Conservation (phyloP, 257 asterid genomes). For the Gentiana dahurica region DNA sequence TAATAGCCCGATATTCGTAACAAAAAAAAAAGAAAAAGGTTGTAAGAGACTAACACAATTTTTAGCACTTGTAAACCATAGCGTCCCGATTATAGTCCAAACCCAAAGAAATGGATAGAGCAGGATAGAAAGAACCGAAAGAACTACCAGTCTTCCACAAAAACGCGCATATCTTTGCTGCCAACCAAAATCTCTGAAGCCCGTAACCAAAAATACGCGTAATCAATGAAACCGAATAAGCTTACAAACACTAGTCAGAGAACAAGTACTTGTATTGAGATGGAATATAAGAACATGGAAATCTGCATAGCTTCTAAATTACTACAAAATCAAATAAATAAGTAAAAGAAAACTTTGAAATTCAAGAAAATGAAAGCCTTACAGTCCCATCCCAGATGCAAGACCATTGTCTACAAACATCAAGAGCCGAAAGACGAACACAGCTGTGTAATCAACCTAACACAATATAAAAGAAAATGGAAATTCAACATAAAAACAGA, state of each 20-base stretch:
- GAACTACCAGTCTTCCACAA: constrained; percentile 76
- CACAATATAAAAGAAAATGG: constrained; percentile 1
- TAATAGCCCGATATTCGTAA: neutral
- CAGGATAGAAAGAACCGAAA: constrained; percentile 58
- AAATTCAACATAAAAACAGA: neutral
- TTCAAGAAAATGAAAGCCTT: constrained; percentile 23
- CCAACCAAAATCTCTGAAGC: constrained; percentile 83
- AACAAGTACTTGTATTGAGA: too few relatives aligned
- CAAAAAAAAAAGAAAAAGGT: neutral
- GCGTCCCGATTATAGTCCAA: constrained; percentile 83
- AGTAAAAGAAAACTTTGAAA: too few relatives aligned
- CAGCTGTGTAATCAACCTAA: constrained; percentile 82
- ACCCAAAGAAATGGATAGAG: constrained; percentile 84
- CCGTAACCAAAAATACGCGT: neutral
- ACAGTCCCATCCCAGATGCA: constrained; percentile 98
- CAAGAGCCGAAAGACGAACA: constrained; percentile 73
- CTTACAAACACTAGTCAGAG: too few relatives aligned
- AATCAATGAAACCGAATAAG: too few relatives aligned
- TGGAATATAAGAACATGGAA: too few relatives aligned
- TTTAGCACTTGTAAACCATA: constrained; percentile 78
- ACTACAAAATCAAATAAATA: too few relatives aligned
- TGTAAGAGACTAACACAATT: constrained; percentile 46
- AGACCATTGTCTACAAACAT: constrained; percentile 93
- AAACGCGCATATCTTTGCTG: constrained; percentile 83
- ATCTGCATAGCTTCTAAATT: too few relatives aligned